Evolutionary conservation across 202 grass and related monocot genomes (phyloP).

Genomic region (Dendrocalamus latiflorus): DNA sequence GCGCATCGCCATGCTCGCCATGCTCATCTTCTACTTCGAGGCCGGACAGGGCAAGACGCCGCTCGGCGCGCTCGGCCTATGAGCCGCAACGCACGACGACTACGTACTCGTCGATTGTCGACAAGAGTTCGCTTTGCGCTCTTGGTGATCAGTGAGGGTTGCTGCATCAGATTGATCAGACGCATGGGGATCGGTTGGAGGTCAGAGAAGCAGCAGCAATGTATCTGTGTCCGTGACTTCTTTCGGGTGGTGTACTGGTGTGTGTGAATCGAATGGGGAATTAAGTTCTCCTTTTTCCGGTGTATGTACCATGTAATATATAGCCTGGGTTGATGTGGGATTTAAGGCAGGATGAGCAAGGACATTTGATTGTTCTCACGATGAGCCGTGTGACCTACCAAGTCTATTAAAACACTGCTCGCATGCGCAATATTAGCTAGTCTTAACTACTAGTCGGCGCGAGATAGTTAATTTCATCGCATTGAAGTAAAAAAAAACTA

Average conservation of each 20-base stretch:
- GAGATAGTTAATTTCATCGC: neutral
- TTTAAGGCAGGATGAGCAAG: slow-evolving; percentile 27
- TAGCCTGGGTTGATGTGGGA: slow-evolving; percentile 12
- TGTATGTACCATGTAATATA: slow-evolving; percentile 53
- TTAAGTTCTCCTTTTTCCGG: neutral
- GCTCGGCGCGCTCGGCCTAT: slow-evolving; percentile 61
- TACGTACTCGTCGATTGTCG: neutral
- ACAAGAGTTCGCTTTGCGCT: neutral
- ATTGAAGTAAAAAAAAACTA: neutral
- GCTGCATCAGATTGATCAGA: slow-evolving; percentile 2
- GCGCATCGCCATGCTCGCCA: slow-evolving; percentile 80
- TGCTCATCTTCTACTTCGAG: slow-evolving; percentile 99
- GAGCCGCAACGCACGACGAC: neutral
- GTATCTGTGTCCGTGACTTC: slow-evolving; percentile 21
- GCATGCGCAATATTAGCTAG: neutral
- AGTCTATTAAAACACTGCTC: neutral
- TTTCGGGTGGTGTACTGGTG: neutral
- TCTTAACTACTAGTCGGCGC: no score
- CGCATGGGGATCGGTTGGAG: neutral
- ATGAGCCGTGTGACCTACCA: neutral
- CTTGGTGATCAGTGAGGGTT: neutral
- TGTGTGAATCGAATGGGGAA: slow-evolving; percentile 15
- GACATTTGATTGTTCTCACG: slow-evolving; percentile 4
- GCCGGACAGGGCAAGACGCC: slow-evolving; percentile 93
- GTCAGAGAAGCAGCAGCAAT: neutral